Evolutionary conservation across 176 grass and related monocot genomes (phyloP), one percentile per base, ranked within the genome.

Genomic region (sorghum (Sorghum bicolor)): DNA sequence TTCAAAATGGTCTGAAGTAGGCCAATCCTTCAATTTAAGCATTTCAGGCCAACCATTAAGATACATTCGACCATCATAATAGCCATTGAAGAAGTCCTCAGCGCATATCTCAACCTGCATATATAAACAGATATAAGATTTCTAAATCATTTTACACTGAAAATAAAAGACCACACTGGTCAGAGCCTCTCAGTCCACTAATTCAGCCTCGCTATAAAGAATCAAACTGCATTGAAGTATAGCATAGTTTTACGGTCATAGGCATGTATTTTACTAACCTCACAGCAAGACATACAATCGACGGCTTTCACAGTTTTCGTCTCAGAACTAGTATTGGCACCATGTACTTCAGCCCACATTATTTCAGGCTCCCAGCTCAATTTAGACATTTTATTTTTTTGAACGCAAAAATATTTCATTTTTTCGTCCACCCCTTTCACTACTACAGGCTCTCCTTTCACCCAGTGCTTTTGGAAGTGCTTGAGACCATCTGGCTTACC

Each of bases 1-100:
- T 41, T 97, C 94, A 64, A 97, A 97, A 62, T 82, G 78, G 41
- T 91, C 81, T 72, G 91, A 91, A 32, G 94, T 86, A 72, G 94
- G 94, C 94, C 94, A 97, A 48, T 97, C 94, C 55, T 97, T 97
- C 63, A 94, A 83, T 87, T 97, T 97, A 71, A 93, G 89, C 88
- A 97, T 89, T 79, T 85, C 76, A 72, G 94, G 94, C 94, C 94
- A 97, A 19, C 31, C 16, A 74, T 97, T 94, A 32, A 0, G 11
- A 87, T 94, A 87, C 81, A 84, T 65, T 40, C 88, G 72, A 33
- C 94, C 94, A 36, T 68, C 16, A 45, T 44, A 74, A 76, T 97
- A 97, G 32, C 94, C 87, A 28, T 81, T 30, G 40, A 97, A 93
- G 61, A 97, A 97, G 11, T 87, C 74, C 17, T 80, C 2, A 15